Conservation (phyloP, 2,329 filamentous ascomycete genomes). For the Plenodomus lindquistii region DNA sequence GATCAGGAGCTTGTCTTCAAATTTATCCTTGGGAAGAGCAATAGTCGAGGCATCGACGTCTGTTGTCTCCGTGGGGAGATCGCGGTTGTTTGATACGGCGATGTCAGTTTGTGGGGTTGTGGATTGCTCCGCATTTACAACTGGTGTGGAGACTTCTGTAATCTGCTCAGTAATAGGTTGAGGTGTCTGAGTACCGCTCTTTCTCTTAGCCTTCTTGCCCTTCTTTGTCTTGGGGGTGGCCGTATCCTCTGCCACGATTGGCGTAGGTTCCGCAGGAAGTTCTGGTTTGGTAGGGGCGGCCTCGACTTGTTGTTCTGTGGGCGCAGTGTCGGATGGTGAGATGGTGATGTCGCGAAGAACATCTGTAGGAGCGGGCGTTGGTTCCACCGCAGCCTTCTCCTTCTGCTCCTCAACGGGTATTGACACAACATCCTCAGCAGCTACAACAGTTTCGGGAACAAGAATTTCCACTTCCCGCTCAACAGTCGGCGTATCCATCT, state of each 20-base stretch:
- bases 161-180: conserved; percentile 2
- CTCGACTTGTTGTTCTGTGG: not conserved
- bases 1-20: not conserved
- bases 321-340: not conserved
- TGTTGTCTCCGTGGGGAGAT: not conserved
- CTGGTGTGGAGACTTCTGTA: conserved; percentile 1
- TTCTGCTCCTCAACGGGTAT: not conserved
- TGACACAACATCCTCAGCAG: not conserved
- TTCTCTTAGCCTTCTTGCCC: conserved; percentile 8
- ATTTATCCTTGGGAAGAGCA: not conserved
- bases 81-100: not conserved
- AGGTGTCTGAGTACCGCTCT: conserved; percentile 4
- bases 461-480: conserved; percentile 8
- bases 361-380: not conserved
- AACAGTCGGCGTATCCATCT: conserved; percentile 5
- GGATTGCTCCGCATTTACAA: not conserved
- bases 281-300: not conserved
- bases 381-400: conserved; percentile 15
- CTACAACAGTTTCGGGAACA: not conserved
- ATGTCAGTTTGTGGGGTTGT: not conserved
- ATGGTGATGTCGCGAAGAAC: not conserved
- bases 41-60: not conserved
- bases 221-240: conserved; percentile 7
- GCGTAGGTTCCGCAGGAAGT: not conserved
- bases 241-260: not conserved